Conservation (phyloP, 2,329 filamentous ascomycete species). For the Coleophoma crateriformis region DNA sequence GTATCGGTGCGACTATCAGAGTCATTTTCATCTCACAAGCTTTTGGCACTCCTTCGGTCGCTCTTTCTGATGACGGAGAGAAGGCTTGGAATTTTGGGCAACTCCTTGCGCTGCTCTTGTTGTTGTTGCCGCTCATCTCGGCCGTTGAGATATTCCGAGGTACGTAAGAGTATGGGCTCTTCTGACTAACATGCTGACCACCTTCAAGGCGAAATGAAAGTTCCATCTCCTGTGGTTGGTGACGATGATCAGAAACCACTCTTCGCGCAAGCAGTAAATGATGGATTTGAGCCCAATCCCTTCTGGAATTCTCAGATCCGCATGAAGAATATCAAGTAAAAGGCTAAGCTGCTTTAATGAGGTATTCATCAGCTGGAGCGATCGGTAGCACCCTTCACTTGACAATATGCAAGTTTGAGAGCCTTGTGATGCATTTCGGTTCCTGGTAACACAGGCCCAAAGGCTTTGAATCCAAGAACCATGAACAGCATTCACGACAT, state of each 20-base stretch:
- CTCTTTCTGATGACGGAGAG: constrained; percentile 46
- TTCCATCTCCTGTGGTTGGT: constrained; percentile 1
- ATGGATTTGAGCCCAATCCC: neutral
- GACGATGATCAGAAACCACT: neutral
- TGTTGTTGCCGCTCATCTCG: constrained; percentile 54
- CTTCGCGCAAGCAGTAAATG: neutral
- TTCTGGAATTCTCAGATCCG: neutral
- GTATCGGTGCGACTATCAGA: constrained; percentile 51
- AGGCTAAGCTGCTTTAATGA: neutral
- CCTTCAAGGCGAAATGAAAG: constrained; percentile 1
- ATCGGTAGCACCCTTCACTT: no score
- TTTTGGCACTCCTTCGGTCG: constrained; percentile 47
- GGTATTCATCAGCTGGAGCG: no score
- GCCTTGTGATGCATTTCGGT: no score
- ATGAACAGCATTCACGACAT: no score
- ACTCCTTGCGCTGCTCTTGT: constrained; percentile 51
- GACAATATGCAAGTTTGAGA: no score
- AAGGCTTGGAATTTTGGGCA: constrained; percentile 59
- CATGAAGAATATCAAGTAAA: neutral
- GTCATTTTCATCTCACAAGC: constrained; percentile 54
- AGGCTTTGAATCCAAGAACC: no score
- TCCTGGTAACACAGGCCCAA: no score
- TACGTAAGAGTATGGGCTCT: constrained; percentile 23
- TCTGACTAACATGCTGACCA: neutral
- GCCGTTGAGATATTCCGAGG: constrained; percentile 53